Base-by-base conservation (phyloP, 352 stramenopile species). In the Phytophthora megakarya region DNA sequence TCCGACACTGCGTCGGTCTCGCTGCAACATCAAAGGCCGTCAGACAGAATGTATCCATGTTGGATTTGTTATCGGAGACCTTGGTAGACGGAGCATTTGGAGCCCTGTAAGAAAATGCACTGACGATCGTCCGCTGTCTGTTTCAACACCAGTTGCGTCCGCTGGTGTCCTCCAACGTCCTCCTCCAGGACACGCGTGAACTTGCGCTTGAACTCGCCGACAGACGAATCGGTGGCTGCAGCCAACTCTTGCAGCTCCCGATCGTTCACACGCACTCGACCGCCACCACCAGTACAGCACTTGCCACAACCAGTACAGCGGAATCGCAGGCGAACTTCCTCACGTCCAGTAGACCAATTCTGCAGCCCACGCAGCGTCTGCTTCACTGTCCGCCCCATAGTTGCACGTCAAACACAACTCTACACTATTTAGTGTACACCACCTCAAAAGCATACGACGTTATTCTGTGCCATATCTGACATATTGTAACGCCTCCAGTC, bases 271-370 rank as follows among this genome's bases (percentile, higher is more conserved):
- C 78, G 80, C 49, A 91, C 85, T 23, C 70, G 76, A 23, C 85
- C 85, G 38, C 83, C 81, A 48, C 56, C 76, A 3, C 85, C 85
- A 4, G 83, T 92, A 60, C 85, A 94, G 63, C 85, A 94, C 58
- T 90, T 89, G 70, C 81, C 85, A 55, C 85, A 94, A 9, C 73
- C 71, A 25, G 81, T 92, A 65, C 85, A 94, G 23, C 73, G 76
- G 66, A 94, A 94, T 13, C 69, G 66, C 33, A 92, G 76, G 39
- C 46, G 50, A 15, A 78, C 78, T 18, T 81, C 75, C 10, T 73
- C 51, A 0, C 80, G 51, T 26, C 33, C 53, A 7, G 21, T 18
- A 1, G 63, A 67, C 78, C 76, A 84, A 47, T 51, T 80, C 61
- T 75, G 76, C 47, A 88, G 39, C 13, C 45, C 23, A 21, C 57